Evolutionary conservation across 2,329 filamentous ascomycete species (phyloP), one percentile per base, ranked within the genome.

Genomic region (Penicillium sp.): DNA sequence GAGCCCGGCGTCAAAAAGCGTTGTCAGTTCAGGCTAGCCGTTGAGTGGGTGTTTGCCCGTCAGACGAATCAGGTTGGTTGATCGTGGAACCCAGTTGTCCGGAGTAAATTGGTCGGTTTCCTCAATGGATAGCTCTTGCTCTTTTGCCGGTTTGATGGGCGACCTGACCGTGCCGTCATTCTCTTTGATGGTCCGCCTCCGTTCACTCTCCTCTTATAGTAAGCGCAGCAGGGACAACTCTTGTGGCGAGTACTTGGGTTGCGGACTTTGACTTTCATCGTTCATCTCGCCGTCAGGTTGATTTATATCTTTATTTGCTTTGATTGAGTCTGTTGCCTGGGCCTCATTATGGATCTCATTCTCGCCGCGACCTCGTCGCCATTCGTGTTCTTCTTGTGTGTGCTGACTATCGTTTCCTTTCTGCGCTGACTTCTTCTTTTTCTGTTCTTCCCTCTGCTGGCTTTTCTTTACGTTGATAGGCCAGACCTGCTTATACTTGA

Each of bases 41-140:
- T 84, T 83, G 51, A 84, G 56, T 0, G 81, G 80, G 62, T 83
- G 80, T 40, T 81, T 81, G 3, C 81, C 80, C 0, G 80, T 83
- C 16, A 81, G 59, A 0, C 81, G 76, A 31, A 82, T 78, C 4
- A 83, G 70, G 23, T 79, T 62, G 0, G 69, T 67, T 1, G 72
- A 75, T 8, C 80, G 74, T 3, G 80, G 80, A 2, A 83, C 69
- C 81, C 80, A 83, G 54, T 81, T 83, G 62, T 83, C 80, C 0
- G 80, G 80, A 2, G 75, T 77, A 57, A 79, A 79, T 37, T 82
- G 79, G 55, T 83, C 81, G 2, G 71, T 68, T 59, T 81, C 79
- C 45, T 81, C 77, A 50, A 82, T 76, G 3, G 48, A 51, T 6
- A 67, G 65, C 9, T 76, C 68, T 0, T 65, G 62, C 0, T 60